Conservation (phyloP, 805 yeast species). For the Lipomyces sp. region DNA sequence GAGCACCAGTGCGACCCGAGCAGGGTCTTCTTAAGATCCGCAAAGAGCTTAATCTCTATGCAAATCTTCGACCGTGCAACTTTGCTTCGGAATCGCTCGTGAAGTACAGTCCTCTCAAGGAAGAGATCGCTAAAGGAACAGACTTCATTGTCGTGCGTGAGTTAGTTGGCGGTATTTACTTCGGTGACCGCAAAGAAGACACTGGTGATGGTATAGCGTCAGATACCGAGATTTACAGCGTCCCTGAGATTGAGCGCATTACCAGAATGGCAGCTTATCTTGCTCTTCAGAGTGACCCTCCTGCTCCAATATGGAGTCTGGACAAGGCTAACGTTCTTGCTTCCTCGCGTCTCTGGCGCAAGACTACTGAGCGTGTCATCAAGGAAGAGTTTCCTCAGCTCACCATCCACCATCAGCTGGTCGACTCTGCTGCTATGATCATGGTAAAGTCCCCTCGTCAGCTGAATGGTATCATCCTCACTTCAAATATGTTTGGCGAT, state of each 20-base stretch:
- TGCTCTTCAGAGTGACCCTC: slow-evolving; percentile 92
- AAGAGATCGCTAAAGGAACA: slow-evolving; percentile 86
- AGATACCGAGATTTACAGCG: slow-evolving; percentile 92
- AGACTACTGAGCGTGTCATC: slow-evolving; percentile 84
- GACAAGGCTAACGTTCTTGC: slow-evolving; percentile 98
- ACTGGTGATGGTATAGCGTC: slow-evolving; percentile 84
- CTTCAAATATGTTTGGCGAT: slow-evolving; percentile 98
- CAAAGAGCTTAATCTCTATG: slow-evolving; percentile 91
- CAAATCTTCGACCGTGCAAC: slow-evolving; percentile 95
- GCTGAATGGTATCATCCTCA: slow-evolving; percentile 89
- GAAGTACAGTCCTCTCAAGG: slow-evolving; percentile 84
- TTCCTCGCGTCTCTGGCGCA: slow-evolving; percentile 94
- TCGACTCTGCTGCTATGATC: slow-evolving; percentile 99
- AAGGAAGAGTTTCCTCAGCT: slow-evolving; percentile 88
- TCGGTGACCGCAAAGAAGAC: slow-evolving; percentile 94
- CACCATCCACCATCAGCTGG: slow-evolving; percentile 87
- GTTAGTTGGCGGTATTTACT: slow-evolving; percentile 96
- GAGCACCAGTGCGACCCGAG: slow-evolving; percentile 86
- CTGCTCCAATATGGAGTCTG: slow-evolving; percentile 91
- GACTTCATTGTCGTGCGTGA: slow-evolving; percentile 94
- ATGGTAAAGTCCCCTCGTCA: slow-evolving; percentile 87
- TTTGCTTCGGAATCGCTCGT: slow-evolving; percentile 84
- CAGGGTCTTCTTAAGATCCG: slow-evolving; percentile 94
- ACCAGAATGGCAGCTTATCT: slow-evolving; percentile 98
- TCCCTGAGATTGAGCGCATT: slow-evolving; percentile 90